Percentiles rank a stretch among this genome's conserved stretches.
These are phyloP conservation scores for Zostera marina DNA, from an alignment of 116 monocot genomes.

Conservation along the genomic window DNA sequence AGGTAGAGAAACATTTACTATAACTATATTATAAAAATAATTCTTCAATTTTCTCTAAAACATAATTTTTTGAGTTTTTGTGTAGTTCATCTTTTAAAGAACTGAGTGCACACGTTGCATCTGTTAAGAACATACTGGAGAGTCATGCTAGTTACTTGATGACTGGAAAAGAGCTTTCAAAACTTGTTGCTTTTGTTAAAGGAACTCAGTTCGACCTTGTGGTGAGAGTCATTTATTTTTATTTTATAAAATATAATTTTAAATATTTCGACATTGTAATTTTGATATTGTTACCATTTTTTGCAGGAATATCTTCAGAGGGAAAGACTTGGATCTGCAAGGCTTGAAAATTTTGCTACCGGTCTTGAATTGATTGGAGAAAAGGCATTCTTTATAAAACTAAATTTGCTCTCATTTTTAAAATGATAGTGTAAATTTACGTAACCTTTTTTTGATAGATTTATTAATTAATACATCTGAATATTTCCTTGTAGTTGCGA, in stretches of 20 bases:
- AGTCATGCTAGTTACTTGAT: constrained; percentile 92
- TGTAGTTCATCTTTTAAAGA: constrained; percentile 81
- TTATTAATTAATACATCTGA: background rate
- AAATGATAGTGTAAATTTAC: too few relatives aligned
- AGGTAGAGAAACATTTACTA: background rate
- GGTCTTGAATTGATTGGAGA: constrained; percentile 96
- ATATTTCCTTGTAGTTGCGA: constrained; percentile 41
- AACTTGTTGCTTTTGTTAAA: constrained; percentile 99
- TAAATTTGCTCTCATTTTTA: background rate
- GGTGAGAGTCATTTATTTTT: constrained; percentile 29
- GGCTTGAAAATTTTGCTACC: constrained; percentile 89
- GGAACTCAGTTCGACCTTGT: constrained; percentile 99
- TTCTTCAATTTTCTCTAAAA: constrained; percentile 1
- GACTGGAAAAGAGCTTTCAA: constrained; percentile 99
- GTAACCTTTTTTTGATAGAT: background rate
- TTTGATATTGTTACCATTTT: background rate
- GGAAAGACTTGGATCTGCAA: constrained; percentile 81
- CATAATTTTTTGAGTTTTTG: constrained; percentile 1
- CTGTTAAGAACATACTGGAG: constrained; percentile 95
- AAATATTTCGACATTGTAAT: background rate
- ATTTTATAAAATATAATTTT: background rate
- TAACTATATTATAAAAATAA: background rate
- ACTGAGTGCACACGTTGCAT: constrained; percentile 78
- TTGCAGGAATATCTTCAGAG: constrained; percentile 94
- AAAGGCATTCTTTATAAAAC: constrained; percentile 33